Percentiles rank a stretch among this genome's conserved stretches.
phyloP scores from a whole-genome alignment of 2,329 filamentous ascomycete genomes.

The Aspergillus novofumigatus region DNA sequence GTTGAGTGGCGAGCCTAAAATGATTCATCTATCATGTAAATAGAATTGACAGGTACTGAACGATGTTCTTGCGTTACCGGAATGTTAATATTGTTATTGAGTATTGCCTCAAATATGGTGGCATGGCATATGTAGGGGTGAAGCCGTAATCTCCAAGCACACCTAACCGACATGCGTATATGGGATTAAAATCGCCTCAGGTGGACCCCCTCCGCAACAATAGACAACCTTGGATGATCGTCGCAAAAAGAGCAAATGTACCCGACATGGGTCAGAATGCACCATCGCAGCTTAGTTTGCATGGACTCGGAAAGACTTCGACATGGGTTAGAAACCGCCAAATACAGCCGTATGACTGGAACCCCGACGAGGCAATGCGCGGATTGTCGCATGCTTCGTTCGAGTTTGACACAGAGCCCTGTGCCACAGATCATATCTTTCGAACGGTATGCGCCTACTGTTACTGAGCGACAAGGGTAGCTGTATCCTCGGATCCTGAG shows the following conservation, averaged over 20 bases:
- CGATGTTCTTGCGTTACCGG: background rate
- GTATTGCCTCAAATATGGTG: background rate
- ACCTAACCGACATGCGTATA: background rate
- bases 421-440: background rate
- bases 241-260: background rate
- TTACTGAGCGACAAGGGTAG: background rate
- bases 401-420: background rate
- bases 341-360: background rate
- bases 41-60: background rate
- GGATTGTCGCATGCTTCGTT: background rate
- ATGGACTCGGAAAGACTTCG: background rate
- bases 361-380: background rate
- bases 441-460: background rate
- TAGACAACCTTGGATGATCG: background rate
- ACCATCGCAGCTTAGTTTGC: background rate
- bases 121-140: background rate
- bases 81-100: background rate
- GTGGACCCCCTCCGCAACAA: background rate
- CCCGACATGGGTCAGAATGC: background rate
- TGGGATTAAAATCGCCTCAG: background rate
- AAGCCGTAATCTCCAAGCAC: background rate
- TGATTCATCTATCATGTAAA: background rate
- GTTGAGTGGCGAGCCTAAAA: background rate
- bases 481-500: background rate
- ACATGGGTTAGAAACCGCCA: background rate